phyloP scores from a whole-genome alignment of 768 basidiomycete genomes.

The Agaricus sinodeliciosus region DNA sequence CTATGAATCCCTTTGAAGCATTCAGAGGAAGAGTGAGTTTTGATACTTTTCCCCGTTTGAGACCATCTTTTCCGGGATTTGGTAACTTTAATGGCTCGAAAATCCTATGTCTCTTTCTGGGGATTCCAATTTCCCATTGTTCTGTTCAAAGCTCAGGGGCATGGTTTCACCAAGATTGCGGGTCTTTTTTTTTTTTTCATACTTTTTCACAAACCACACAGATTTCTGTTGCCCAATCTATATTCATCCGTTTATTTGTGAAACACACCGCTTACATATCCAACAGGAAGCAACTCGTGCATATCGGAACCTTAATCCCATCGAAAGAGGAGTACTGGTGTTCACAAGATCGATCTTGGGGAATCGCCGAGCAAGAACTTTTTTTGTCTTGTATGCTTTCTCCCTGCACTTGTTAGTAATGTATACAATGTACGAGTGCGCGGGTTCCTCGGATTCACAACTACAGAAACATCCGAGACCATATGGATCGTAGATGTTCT shows the following conservation, averaged over 20 bases:
- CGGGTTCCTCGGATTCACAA: slow-evolving; percentile 41
- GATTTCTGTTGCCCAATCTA: background rate
- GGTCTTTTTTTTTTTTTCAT: background rate
- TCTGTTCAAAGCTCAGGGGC: background rate
- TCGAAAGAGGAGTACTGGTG: slow-evolving; percentile 82
- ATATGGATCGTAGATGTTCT: slow-evolving; percentile 20
- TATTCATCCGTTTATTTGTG: too few species aligned
- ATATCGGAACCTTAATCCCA: slow-evolving; percentile 83
- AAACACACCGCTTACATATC: background rate
- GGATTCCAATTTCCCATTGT: background rate
- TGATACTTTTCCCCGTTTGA: too few species aligned
- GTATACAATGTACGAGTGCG: slow-evolving; percentile 72
- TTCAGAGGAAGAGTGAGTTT: slow-evolving; percentile 86
- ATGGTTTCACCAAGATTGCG: background rate
- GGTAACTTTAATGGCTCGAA: background rate
- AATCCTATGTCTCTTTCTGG: background rate
- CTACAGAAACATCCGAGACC: slow-evolving; percentile 48
- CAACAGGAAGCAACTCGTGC: slow-evolving; percentile 89
- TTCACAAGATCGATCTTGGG: slow-evolving; percentile 84
- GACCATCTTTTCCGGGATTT: background rate
- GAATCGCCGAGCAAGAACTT: slow-evolving; percentile 82
- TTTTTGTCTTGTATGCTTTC: slow-evolving; percentile 85
- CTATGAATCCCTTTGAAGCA: slow-evolving; percentile 97
- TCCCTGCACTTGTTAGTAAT: slow-evolving; percentile 77
- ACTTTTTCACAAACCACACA: background rate